A percentile compares a stretch with the other conserved stretches of the same genome.
Conservation (phyloP, 768 basidiomycete species). For the Arthromyces matolae region DNA sequence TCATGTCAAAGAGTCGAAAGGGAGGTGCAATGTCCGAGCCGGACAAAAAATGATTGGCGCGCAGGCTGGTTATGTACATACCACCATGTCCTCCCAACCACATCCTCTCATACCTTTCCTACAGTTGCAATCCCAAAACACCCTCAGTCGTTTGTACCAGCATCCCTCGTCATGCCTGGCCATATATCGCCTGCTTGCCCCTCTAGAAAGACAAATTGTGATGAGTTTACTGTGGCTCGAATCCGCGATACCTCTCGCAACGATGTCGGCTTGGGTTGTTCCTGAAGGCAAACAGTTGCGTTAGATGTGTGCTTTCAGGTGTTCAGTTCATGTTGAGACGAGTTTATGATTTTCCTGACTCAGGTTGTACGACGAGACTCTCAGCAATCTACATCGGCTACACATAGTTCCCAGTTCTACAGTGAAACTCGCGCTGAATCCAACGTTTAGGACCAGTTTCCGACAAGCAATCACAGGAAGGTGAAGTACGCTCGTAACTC, state of each 20-base stretch:
- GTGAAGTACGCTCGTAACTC: slow-evolving; percentile 36
- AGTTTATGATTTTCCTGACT: slow-evolving; percentile 12
- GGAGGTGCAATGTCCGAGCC: too few relatives aligned
- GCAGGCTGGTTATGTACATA: background rate
- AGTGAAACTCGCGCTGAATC: slow-evolving; percentile 64
- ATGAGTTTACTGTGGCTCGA: slow-evolving; percentile 92
- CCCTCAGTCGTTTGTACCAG: slow-evolving; percentile 76
- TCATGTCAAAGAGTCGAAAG: too few relatives aligned
- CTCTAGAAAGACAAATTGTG: slow-evolving; percentile 79
- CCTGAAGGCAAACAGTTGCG: slow-evolving; percentile 69
- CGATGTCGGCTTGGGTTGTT: slow-evolving; percentile 74
- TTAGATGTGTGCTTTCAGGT: slow-evolving; percentile 11
- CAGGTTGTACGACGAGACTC: slow-evolving; percentile 71
- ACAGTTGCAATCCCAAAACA: slow-evolving; percentile 74
- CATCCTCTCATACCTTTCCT: slow-evolving; percentile 77
- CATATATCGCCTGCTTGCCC: slow-evolving; percentile 84
- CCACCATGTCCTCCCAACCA: slow-evolving; percentile 23
- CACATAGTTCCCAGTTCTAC: slow-evolving; percentile 64
- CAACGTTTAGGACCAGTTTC: slow-evolving; percentile 74
- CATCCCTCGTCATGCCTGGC: slow-evolving; percentile 86
- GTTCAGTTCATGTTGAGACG: slow-evolving; percentile 9
- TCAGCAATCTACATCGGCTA: slow-evolving; percentile 58
- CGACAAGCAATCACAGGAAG: slow-evolving; percentile 86
- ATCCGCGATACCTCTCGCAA: slow-evolving; percentile 57
- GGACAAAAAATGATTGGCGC: too few relatives aligned